Evolutionary conservation across 768 basidiomycete genomes (phyloP).

Genomic region (Asterophora lycoperdoides): DNA sequence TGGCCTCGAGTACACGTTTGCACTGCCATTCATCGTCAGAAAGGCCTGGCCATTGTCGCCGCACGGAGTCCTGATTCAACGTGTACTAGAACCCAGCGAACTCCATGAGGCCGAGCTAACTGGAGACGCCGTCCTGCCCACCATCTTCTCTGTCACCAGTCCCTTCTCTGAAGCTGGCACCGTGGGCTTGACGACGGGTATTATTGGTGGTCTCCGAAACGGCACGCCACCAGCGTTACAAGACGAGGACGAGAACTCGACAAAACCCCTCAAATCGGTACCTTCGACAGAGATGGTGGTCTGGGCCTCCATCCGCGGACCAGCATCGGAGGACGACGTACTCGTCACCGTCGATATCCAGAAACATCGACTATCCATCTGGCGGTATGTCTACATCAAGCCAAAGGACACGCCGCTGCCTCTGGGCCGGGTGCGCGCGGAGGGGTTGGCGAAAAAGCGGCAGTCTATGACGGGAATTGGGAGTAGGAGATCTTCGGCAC

Average conservation of each 20-base stretch:
- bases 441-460: conserved; percentile 33
- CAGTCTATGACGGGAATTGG: conserved; percentile 34
- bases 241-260: conserved; percentile 52
- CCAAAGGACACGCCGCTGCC: conserved; percentile 51
- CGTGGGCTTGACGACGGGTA: conserved; percentile 63
- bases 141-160: conserved; percentile 74
- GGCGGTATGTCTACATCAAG: conserved; percentile 69
- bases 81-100: conserved; percentile 65
- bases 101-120: conserved; percentile 59
- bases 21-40: conserved; percentile 76
- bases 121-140: conserved; percentile 69
- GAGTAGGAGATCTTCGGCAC: conserved; percentile 36
- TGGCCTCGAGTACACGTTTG: conserved; percentile 72
- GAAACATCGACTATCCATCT: conserved; percentile 52
- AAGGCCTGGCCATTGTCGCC: conserved; percentile 77
- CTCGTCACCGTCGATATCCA: conserved; percentile 57
- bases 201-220: conserved; percentile 42
- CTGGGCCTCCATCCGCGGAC: conserved; percentile 48
- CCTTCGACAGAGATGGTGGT: conserved; percentile 63
- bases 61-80: conserved; percentile 76
- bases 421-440: conserved; percentile 23
- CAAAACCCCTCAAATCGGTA: conserved; percentile 49
- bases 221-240: conserved; percentile 36
- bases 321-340: conserved; percentile 41
- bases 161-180: conserved; percentile 72